Conservation (phyloP, 1,284 basidiomycete species). For the Ganoderma resinaceum region DNA sequence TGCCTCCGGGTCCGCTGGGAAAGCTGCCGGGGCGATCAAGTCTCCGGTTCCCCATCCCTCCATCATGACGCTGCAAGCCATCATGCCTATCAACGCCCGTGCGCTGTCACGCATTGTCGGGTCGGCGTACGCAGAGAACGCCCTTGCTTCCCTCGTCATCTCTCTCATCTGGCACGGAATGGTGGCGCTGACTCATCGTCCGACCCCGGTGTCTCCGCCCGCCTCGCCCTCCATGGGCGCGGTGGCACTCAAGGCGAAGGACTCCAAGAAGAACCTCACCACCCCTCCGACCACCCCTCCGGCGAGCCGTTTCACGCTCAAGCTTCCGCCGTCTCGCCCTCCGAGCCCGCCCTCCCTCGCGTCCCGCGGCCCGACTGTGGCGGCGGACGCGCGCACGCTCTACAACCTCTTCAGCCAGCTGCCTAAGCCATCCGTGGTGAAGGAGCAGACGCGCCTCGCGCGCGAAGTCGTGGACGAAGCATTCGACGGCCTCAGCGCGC, state of each 20-base stretch:
- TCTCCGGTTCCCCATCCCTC: conserved; percentile 59
- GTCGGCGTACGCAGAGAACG: conserved; percentile 58
- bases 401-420: conserved; percentile 64
- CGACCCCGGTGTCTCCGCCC: conserved; percentile 50
- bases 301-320: conserved; percentile 66
- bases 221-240: conserved; percentile 49
- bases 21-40: conserved; percentile 47
- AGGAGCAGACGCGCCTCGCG: conserved; percentile 57
- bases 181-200: conserved; percentile 71
- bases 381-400: conserved; percentile 64
- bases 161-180: conserved; percentile 75
- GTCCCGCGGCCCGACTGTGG: conserved; percentile 47
- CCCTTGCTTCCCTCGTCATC: conserved; percentile 73
- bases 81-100: conserved; percentile 67
- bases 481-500: conserved; percentile 63
- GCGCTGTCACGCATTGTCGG: conserved; percentile 64
- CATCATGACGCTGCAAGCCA: conserved; percentile 59
- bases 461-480: conserved; percentile 81
- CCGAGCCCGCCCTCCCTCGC: conserved; percentile 57
- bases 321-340: conserved; percentile 72
- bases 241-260: conserved; percentile 33
- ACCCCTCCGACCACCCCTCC: conserved; percentile 67
- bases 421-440: conserved; percentile 63
- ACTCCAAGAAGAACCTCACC: conserved; percentile 51
- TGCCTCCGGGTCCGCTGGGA: conserved; percentile 40